phyloP scores from a whole-genome alignment of 495 filamentous ascomycete genomes.

The Penicillium bialowiezense region DNA sequence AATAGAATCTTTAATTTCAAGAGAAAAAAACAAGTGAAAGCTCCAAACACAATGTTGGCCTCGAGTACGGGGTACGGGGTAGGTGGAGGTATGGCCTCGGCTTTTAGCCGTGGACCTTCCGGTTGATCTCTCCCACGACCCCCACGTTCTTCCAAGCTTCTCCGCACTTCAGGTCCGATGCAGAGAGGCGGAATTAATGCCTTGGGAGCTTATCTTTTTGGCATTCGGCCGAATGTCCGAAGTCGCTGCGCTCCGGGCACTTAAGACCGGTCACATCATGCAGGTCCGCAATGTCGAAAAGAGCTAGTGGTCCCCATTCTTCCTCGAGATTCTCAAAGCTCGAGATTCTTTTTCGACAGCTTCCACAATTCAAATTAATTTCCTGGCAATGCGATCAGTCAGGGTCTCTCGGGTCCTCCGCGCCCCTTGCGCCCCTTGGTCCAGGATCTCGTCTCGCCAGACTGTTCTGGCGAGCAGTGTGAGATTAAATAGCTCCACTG shows the following conservation, averaged over 20 bases:
- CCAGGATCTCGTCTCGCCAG: conserved; percentile 12
- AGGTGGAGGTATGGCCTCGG: background rate
- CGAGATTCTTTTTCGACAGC: too few species aligned
- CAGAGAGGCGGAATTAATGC: background rate
- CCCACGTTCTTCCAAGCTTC: background rate
- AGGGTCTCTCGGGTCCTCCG: conserved; percentile 27
- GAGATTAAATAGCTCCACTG: conserved; percentile 22
- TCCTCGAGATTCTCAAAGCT: background rate
- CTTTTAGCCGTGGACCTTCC: too few species aligned
- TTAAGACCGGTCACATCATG: conserved; percentile 20
- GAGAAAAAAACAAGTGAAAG: too few species aligned
- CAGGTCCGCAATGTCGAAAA: conserved; percentile 6
- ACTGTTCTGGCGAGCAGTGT: conserved; percentile 7
- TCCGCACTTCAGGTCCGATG: background rate
- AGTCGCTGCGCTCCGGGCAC: conserved; percentile 6
- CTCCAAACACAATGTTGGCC: too few species aligned
- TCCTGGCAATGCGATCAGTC: conserved; percentile 23
- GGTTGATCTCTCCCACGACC: too few species aligned
- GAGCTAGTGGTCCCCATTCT: background rate
- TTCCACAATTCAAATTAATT: too few species aligned
- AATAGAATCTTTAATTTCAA: too few species aligned
- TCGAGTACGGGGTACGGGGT: too few species aligned
- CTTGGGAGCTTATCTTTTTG: background rate
- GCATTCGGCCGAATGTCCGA: conserved; percentile 34
- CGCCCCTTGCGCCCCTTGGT: conserved; percentile 27